These are phyloP conservation scores for Hygrophoropsis aurantiaca DNA, from an alignment of 768 basidiomycete genomes.

Conservation along the genomic window DNA sequence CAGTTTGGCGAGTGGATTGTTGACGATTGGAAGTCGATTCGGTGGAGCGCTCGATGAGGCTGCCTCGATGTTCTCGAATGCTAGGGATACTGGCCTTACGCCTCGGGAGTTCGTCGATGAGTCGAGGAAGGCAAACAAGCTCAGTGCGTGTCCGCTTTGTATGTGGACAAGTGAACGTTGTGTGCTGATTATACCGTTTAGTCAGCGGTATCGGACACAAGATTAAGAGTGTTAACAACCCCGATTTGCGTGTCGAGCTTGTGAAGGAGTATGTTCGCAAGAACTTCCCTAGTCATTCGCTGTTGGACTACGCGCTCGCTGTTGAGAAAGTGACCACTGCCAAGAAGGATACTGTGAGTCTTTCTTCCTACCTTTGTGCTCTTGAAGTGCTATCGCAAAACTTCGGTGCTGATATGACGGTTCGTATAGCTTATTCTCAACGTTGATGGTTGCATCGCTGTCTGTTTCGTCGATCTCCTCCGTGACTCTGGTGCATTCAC, in stretches of 20 bases:
- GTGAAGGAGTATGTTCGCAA: slow-evolving; percentile 95
- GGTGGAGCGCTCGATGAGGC: slow-evolving; percentile 99
- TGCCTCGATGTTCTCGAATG: slow-evolving; percentile 91
- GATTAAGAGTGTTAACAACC: slow-evolving; percentile 98
- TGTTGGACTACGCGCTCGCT: slow-evolving; percentile 93
- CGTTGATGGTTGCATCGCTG: slow-evolving; percentile 94
- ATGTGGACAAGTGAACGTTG: slow-evolving; percentile 9
- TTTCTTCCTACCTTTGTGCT: neutral
- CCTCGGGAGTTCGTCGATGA: slow-evolving; percentile 98
- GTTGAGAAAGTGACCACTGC: slow-evolving; percentile 97
- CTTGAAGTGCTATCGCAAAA: neutral
- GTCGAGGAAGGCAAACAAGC: slow-evolving; percentile 89
- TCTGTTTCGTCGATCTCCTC: slow-evolving; percentile 94
- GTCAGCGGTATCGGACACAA: slow-evolving; percentile 99
- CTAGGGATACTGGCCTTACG: slow-evolving; percentile 87
- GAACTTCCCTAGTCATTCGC: slow-evolving; percentile 92
- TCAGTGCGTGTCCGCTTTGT: slow-evolving; percentile 59
- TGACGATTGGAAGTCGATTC: slow-evolving; percentile 97
- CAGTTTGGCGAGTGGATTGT: slow-evolving; percentile 90
- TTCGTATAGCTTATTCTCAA: slow-evolving; percentile 79
- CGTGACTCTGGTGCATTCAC: slow-evolving; percentile 93
- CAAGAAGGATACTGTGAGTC: slow-evolving; percentile 88
- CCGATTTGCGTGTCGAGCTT: slow-evolving; percentile 88
- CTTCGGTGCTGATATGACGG: neutral
- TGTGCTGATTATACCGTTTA: slow-evolving; percentile 22